phyloP scores from a whole-genome alignment of 495 filamentous ascomycete species.

The Platismatia glauca region DNA sequence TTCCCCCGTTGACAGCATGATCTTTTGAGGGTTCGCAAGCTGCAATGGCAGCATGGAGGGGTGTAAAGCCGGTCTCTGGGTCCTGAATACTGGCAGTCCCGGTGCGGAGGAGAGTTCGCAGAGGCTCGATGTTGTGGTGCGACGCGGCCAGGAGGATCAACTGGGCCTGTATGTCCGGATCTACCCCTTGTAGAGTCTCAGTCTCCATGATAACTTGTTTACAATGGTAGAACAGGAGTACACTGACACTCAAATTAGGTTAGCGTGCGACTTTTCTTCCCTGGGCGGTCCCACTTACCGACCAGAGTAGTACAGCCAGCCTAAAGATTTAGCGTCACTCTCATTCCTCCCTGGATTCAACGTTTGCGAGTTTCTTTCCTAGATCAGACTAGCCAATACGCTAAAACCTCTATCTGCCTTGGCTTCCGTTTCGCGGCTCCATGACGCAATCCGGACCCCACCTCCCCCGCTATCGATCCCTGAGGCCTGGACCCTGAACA shows the following conservation, averaged over 20 bases:
- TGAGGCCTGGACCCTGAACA: not conserved
- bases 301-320: no score
- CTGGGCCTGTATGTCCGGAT: slow-evolving; percentile 28
- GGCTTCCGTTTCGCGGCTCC: no score
- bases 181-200: slow-evolving; percentile 1
- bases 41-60: slow-evolving; percentile 84
- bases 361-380: no score
- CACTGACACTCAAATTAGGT: no score
- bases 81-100: slow-evolving; percentile 70
- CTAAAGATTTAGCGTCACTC: no score
- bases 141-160: slow-evolving; percentile 72
- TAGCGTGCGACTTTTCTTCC: not conserved
- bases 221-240: no score
- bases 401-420: no score
- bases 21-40: slow-evolving; percentile 53
- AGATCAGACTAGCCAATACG: no score
- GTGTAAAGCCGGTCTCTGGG: slow-evolving; percentile 72
- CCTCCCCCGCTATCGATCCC: not conserved
- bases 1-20: slow-evolving; percentile 30
- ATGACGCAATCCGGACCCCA: not conserved
- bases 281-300: no score
- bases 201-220: not conserved
- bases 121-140: slow-evolving; percentile 64
- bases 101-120: slow-evolving; percentile 65
- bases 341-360: no score